A percentile compares a stretch with the other conserved stretches of the same genome.
These are phyloP conservation scores for Atkinsonella hypoxylon DNA, from an alignment of 2,329 filamentous ascomycete species.

Conservation along the genomic window DNA sequence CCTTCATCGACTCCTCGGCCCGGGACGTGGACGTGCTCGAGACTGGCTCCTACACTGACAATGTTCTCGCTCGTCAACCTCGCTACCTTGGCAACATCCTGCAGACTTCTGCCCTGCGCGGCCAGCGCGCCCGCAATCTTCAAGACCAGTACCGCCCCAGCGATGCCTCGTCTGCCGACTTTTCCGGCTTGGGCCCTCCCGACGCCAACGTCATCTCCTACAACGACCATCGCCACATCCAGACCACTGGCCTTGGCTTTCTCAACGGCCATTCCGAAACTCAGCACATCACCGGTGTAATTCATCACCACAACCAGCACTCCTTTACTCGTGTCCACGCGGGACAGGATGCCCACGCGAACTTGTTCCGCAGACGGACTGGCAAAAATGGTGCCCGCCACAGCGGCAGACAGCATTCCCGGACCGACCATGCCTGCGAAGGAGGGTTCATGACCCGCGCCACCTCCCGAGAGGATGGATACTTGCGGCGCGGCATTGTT, in stretches of 20 bases:
- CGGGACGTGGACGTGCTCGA: slow-evolving; percentile 89
- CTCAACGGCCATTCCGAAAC: slow-evolving; percentile 89
- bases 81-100: slow-evolving; percentile 62
- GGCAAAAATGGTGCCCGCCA: slow-evolving; percentile 80
- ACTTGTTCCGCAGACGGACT: slow-evolving; percentile 76
- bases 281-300: slow-evolving; percentile 80
- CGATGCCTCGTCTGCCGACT: slow-evolving; percentile 81
- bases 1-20: slow-evolving; percentile 54
- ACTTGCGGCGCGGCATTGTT: slow-evolving; percentile 46
- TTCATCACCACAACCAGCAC: slow-evolving; percentile 93
- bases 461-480: slow-evolving; percentile 77
- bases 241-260: slow-evolving; percentile 75
- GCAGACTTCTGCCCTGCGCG: slow-evolving; percentile 52
- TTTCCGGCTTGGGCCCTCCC: slow-evolving; percentile 75
- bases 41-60: slow-evolving; percentile 72
- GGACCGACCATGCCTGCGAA: slow-evolving; percentile 77
- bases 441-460: slow-evolving; percentile 80
- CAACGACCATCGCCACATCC: slow-evolving; percentile 76
- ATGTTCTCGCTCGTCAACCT: slow-evolving; percentile 61
- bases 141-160: slow-evolving; percentile 80
- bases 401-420: slow-evolving; percentile 68
- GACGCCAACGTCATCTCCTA: slow-evolving; percentile 86
- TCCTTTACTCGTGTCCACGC: slow-evolving; percentile 60
- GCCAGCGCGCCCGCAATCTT: slow-evolving; percentile 83
- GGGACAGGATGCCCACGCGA: slow-evolving; percentile 57